Evolutionary conservation across 2,329 filamentous ascomycete species (phyloP).

Genomic region (Apiospora rasikravindrae): DNA sequence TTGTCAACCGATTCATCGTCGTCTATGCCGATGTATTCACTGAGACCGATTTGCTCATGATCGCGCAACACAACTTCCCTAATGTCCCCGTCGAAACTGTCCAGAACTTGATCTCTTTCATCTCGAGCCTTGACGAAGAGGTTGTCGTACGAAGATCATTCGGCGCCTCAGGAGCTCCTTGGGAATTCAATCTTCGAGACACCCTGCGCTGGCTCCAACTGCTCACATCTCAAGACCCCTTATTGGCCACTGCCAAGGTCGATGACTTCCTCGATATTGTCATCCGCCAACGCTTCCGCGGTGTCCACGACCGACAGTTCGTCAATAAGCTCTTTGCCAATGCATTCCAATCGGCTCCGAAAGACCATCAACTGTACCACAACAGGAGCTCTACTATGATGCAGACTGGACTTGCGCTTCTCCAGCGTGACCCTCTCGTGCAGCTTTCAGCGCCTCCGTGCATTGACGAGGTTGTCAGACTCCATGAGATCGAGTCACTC

Average conservation of each 20-base stretch:
- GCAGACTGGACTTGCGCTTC: conserved; percentile 80
- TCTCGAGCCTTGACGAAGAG: conserved; percentile 78
- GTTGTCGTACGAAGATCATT: conserved; percentile 66
- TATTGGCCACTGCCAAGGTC: conserved; percentile 64
- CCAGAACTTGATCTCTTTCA: conserved; percentile 74
- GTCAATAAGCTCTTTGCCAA: conserved; percentile 70
- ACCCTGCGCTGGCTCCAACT: conserved; percentile 86
- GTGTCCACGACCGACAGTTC: conserved; percentile 66
- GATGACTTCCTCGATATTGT: conserved; percentile 82
- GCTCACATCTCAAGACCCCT: conserved; percentile 62
- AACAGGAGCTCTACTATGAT: conserved; percentile 68
- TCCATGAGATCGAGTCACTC: conserved; percentile 81
- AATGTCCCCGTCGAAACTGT: conserved; percentile 63
- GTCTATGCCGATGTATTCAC: conserved; percentile 94
- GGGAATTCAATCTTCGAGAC: conserved; percentile 95
- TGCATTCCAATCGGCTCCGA: conserved; percentile 62
- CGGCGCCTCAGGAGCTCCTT: conserved; percentile 74
- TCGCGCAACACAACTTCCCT: conserved; percentile 80
- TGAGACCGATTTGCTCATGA: conserved; percentile 78
- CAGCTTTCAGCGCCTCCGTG: conserved; percentile 58
- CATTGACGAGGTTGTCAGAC: conserved; percentile 58
- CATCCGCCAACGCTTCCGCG: conserved; percentile 87
- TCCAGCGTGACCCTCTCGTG: conserved; percentile 62
- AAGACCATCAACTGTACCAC: conserved; percentile 70
- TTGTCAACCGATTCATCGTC: conserved; percentile 97